phyloP scores from a whole-genome alignment of 2,329 filamentous ascomycete species.

The Proliferodiscus dingleyae region DNA sequence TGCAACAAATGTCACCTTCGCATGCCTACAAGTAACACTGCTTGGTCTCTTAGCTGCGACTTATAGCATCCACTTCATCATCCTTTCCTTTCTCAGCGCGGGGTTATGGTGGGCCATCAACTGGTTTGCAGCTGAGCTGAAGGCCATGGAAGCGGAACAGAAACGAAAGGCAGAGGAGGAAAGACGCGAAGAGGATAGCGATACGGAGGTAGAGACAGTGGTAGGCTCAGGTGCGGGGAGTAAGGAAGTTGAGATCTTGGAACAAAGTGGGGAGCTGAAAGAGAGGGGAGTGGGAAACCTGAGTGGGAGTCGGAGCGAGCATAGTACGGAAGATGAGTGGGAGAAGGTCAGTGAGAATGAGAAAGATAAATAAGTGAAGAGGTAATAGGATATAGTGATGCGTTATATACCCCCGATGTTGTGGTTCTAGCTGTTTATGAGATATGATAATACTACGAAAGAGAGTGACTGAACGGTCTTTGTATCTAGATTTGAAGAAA shows the following conservation, averaged over 20 bases:
- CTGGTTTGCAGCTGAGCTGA: conserved; percentile 79
- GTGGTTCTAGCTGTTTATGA: not conserved
- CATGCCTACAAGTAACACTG: conserved; percentile 75
- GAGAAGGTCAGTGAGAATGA: conserved; percentile 82
- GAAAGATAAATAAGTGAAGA: conserved; percentile 45
- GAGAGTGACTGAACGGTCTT: not conserved
- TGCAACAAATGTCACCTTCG: conserved; percentile 88
- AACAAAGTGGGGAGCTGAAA: conserved; percentile 25
- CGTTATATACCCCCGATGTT: not conserved
- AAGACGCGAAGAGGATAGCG: conserved; percentile 24
- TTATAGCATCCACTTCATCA: conserved; percentile 80
- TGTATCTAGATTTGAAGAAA: not conserved
- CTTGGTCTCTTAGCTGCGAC: conserved; percentile 72
- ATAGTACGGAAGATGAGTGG: conserved; percentile 96
- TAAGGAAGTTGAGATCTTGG: conserved; percentile 27
- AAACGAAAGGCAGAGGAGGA: conserved; percentile 20
- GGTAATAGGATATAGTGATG: not conserved
- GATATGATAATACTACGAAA: not conserved
- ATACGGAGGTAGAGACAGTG: conserved; percentile 43
- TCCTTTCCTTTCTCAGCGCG: conserved; percentile 73
- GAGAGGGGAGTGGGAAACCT: conserved; percentile 28
- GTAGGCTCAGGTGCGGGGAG: conserved; percentile 43
- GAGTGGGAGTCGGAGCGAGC: conserved; percentile 46
- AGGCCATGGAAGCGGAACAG: conserved; percentile 40
- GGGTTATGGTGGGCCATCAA: conserved; percentile 93